Evolutionary conservation across 73 alveolate species (phyloP), one percentile per base, ranked within the genome.

Genomic region (Vitrella brassicaformis): DNA sequence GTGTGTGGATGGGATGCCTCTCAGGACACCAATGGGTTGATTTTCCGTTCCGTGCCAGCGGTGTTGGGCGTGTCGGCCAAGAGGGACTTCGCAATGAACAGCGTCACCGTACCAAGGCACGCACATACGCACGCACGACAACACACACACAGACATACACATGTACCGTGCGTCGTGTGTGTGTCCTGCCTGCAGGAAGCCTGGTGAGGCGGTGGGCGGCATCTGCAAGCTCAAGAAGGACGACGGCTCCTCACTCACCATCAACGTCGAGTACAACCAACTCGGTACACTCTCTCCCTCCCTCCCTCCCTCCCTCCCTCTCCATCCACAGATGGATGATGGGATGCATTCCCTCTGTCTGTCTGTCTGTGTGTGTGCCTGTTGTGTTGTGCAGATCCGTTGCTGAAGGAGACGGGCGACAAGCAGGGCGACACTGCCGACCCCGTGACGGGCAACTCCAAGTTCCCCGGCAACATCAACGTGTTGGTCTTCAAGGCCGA

Each of bases 391-490:
- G 56, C 56, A 39, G 56, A 39, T 39, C 56, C 56, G 22, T 14
- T 39, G 4, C 14, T 39, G 56, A 39, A 39, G 56, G 56, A 39
- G 56, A 39, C 56, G 14, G 56, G 56, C 56, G 56, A 39, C 22
- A 39, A 39, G 56, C 4, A 39, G 56, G 56, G 56, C 56, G 56
- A 39, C 56, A 14, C 14, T 39, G 22, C 56, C 14, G 56, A 39
- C 56, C 56, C 56, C 4, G 14, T 14, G 56, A 39, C 56, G 14
- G 56, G 56, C 4, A 39, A 39, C 56, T 88, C 97, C 27, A 89
- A 85, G 64, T 96, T 87, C 89, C 98, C 99, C 19, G 98, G 99
- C 10, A 90, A 93, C 85, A 93, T 89, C 78, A 96, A 96, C 86
- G 82, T 91, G 14, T 47, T 93, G 32, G 74, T 87, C 47, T 91